Evolutionary conservation across 192 early-diverging fungal genomes (phyloP).

Genomic region (Coemansia sp.): DNA sequence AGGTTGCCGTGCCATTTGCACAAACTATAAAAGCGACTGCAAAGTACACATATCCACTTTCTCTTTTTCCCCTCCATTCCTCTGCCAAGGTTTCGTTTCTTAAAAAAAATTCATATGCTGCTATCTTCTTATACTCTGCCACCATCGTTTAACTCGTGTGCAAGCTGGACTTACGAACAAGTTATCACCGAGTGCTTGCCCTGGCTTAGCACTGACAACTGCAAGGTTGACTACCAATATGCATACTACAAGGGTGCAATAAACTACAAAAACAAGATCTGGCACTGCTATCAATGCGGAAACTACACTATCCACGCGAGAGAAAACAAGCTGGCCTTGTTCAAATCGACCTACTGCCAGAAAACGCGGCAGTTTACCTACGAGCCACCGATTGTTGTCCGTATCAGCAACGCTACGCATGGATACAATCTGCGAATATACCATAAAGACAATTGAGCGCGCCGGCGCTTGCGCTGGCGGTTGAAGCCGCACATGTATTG

Average conservation of each 20-base stretch:
- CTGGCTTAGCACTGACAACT: not conserved
- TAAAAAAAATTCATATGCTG: slow-evolving; percentile 1
- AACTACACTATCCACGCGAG: slow-evolving; percentile 5
- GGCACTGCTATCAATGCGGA: slow-evolving; percentile 3
- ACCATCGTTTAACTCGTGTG: not conserved
- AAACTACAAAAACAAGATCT: not conserved
- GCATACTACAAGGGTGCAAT: not conserved
- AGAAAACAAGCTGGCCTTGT: slow-evolving; percentile 2
- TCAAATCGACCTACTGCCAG: not conserved
- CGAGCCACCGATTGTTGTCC: slow-evolving; percentile 3
- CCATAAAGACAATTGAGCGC: no score
- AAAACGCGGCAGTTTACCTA: not conserved
- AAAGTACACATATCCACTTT: no score
- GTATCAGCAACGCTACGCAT: not conserved
- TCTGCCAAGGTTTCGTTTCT: not conserved
- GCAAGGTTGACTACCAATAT: not conserved
- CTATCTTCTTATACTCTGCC: slow-evolving; percentile 9
- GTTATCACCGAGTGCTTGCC: slow-evolving; percentile 3
- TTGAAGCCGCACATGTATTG: no score
- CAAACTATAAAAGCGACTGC: no score
- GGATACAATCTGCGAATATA: slow-evolving; percentile 3
- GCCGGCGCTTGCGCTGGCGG: no score
- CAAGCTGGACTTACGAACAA: not conserved
- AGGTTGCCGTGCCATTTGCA: no score
- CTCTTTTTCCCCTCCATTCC: not conserved